Conservation (phyloP, 2,329 filamentous ascomycete genomes). For the Colletotrichum lindemuthianum region DNA sequence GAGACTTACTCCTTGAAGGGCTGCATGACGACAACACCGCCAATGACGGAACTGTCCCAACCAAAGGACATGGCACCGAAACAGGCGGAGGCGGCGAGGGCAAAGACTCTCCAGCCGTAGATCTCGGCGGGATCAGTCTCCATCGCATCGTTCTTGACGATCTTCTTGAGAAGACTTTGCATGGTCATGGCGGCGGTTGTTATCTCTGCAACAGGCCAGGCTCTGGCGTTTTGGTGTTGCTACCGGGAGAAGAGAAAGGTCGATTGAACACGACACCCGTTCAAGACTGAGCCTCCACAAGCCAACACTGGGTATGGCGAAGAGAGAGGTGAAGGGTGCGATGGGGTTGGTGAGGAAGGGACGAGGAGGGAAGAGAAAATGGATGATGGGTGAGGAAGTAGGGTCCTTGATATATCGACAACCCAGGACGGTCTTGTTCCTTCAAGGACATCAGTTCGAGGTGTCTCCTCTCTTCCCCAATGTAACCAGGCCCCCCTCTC, state of each 20-base stretch:
- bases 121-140: constrained; percentile 73
- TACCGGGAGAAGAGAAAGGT: constrained; percentile 4
- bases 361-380: constrained; percentile 14
- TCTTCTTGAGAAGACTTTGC: constrained; percentile 48
- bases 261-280: constrained; percentile 20
- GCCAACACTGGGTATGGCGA: constrained; percentile 2
- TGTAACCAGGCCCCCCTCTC: constrained; percentile 30
- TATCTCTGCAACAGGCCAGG: constrained; percentile 28
- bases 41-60: constrained; percentile 71
- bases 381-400: constrained; percentile 8
- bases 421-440: constrained; percentile 20
- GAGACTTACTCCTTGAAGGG: constrained; percentile 61
- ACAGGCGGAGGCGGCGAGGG: constrained; percentile 67
- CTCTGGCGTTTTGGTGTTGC: constrained; percentile 31
- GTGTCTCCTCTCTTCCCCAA: constrained; percentile 16
- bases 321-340: neutral
- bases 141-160: constrained; percentile 69
- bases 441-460: constrained; percentile 4
- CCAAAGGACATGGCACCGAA: constrained; percentile 69
- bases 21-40: constrained; percentile 69
- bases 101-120: constrained; percentile 74
- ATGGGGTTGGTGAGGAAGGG: constrained; percentile 7
- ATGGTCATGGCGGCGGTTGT: constrained; percentile 28
- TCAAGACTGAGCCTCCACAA: constrained; percentile 15
- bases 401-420: constrained; percentile 29